Evolutionary conservation across 139 green algal species (phyloP).

Genomic region (Picochlorum costavermella): DNA sequence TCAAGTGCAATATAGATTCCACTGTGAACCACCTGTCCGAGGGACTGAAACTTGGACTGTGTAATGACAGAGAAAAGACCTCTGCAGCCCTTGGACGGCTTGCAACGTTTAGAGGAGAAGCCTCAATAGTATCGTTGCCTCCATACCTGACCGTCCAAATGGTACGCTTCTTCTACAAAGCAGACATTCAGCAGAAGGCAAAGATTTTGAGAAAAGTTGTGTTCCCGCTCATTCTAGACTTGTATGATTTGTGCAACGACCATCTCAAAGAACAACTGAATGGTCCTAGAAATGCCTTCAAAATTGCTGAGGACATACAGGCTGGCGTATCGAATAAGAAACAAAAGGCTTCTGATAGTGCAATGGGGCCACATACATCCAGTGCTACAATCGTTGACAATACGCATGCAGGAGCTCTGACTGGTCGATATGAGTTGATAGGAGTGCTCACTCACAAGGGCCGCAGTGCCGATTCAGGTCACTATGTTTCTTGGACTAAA

Average conservation of each 20-base stretch:
- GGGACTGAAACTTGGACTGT: constrained; percentile 75
- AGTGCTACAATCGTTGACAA: constrained; percentile 4
- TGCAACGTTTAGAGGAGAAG: constrained; percentile 65
- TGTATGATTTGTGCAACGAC: constrained; percentile 84
- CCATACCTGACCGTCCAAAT: constrained; percentile 85
- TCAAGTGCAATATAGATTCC: constrained; percentile 95
- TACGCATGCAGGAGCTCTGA: constrained; percentile 11
- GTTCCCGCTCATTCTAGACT: constrained; percentile 82
- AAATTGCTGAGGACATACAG: constrained; percentile 41
- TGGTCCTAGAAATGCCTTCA: constrained; percentile 45
- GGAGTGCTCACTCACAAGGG: constrained; percentile 97
- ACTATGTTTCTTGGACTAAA: constrained; percentile 95
- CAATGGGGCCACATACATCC: constrained; percentile 7
- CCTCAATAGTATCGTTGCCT: constrained; percentile 56
- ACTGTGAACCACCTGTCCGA: constrained; percentile 81
- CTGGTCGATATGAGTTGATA: constrained; percentile 85
- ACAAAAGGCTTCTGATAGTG: constrained; percentile 14
- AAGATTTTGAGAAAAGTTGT: constrained; percentile 95
- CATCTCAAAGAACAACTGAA: constrained; percentile 78
- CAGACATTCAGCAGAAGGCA: constrained; percentile 80
- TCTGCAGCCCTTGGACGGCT: constrained; percentile 44
- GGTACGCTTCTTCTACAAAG: constrained; percentile 94
- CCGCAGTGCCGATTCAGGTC: constrained; percentile 84
- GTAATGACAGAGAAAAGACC: constrained; percentile 78
- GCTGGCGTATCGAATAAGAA: constrained; percentile 28